Base-by-base conservation (phyloP, 1,139 yeast species). In the Chernovozyma aurita region DNA sequence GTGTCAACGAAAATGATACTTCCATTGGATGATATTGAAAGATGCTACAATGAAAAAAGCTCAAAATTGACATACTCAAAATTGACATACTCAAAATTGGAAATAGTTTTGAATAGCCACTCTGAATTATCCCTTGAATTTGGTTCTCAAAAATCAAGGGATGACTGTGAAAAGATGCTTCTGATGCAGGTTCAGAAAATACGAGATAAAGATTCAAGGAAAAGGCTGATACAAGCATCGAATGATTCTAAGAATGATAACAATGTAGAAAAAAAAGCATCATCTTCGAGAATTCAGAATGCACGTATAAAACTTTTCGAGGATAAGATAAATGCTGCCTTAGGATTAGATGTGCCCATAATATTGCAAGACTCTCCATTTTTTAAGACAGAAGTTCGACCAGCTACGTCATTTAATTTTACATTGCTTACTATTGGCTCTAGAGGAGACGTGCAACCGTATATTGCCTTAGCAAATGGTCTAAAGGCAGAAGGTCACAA, bases 391-490 rank as follows among this genome's bases (percentile, higher is more conserved):
- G 73, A 65, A 37, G 61, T 80, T 20, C 68, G 63, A 34, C 81
- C 87, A 0, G 53, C 66, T 0, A 72, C 74, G 18, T 63, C 78
- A 1, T 73, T 73, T 45, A 76, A 72, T 30, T 76, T 90, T 49
- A 82, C 87, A 0, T 63, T 88, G 38, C 61, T 90, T 40, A 90
- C 97, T 0, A 90, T 90, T 52, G 97, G 97, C 0, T 86, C 96
- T 0, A 68, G 97, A 39, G 97, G 97, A 30, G 97, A 90, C 59
- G 97, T 90, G 6, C 97, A 90, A 55, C 97, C 97, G 0, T 92
- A 88, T 53, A 83, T 90, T 45, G 92, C 97, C 0, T 61, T 90
- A n/a, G 94, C 86, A 1, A 78, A 80, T 47, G 95, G 92, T 0
- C 63, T 90, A 33, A 59, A 77, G 32, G 65, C 67, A 22, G 96